Evolutionary conservation across 164 flowering plant species (phyloP).

Genomic region (Malania oleifera): DNA sequence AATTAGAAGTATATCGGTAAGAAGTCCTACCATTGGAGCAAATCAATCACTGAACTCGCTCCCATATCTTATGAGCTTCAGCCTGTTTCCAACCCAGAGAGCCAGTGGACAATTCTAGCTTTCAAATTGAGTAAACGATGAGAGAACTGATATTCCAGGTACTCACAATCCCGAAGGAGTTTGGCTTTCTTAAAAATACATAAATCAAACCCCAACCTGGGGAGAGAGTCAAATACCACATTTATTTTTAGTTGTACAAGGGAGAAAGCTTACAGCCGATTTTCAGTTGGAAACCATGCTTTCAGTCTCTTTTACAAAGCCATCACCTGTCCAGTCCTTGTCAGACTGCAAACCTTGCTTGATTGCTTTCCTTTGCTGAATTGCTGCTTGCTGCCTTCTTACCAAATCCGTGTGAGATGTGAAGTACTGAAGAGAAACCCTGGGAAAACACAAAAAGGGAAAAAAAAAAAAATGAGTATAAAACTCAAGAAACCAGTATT

Average conservation of each 20-base stretch:
- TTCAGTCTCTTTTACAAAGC: constrained; percentile 83
- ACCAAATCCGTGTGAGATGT: constrained; percentile 93
- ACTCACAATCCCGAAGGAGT: too few species aligned
- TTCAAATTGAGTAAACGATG: too few species aligned
- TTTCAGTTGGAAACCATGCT: constrained; percentile 93
- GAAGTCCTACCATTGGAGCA: too few species aligned
- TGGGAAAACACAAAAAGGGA: constrained; percentile 22
- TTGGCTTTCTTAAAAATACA: too few species aligned
- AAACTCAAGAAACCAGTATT: neutral
- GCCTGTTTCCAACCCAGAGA: too few species aligned
- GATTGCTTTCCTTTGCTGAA: constrained; percentile 65
- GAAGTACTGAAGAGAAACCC: constrained; percentile 76
- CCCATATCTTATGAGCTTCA: too few species aligned
- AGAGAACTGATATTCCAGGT: too few species aligned
- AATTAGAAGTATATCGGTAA: too few species aligned
- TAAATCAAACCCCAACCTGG: neutral
- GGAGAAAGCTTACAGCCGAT: neutral
- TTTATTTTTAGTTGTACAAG: constrained; percentile 7
- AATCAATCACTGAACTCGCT: too few species aligned
- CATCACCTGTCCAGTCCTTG: constrained; percentile 97
- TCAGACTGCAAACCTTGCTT: constrained; percentile 85
- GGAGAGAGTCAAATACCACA: neutral
- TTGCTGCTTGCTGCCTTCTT: constrained; percentile 72
- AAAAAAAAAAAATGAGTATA: neutral
- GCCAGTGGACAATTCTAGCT: too few species aligned